Evolutionary conservation across 2,329 filamentous ascomycete species (phyloP), one percentile per base, ranked within the genome.

Genomic region (Talaromyces sp.): DNA sequence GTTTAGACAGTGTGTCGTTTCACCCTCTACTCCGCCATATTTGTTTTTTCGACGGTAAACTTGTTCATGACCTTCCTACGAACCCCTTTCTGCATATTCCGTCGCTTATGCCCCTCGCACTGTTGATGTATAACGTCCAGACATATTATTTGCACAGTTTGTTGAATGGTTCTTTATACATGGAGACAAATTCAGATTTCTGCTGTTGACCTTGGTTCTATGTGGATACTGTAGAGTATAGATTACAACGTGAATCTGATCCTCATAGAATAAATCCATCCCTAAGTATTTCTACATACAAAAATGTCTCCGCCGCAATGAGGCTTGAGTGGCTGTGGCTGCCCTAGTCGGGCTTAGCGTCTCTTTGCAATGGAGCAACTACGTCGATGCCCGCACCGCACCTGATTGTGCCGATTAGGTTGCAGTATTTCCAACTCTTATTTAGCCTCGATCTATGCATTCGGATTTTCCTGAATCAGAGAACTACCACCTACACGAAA

Each of bases 361-460:
- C 36, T 7, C 36, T 25, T 17, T 10, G 25, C 5, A 17, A 58
- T 27, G 29, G 29, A 34, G 56, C 31, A 45, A 34, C 31, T 62
- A 27, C 49, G 60, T 54, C 47, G 56, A 29, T 64, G 43, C 54
- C 62, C 58, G 63, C 63, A 51, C 62, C 49, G 64, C 58, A 61
- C 63, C 56, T 54, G 25, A 56, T 58, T 27, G 17, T 22, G 34
- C 15, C 51, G 25, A 43, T 31, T 66, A 66, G 65, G 65, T 66
- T 64, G 47, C 65, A 61, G 65, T 61, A 66, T 66, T 66, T 66
- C 53, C 31, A 56, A 36, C 53, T 34, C 51, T 38, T 36, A 25
- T 22, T 13, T 25, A 3, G n/a, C n/a, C n/a, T n/a, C n/a, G n/a
- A 36, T 31, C n/a, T 36, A 17, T 54, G 17, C 25, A 10, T 25